Conservation (phyloP, 2,329 filamentous ascomycete species). For the Ceratocystis cacaofunesta region DNA sequence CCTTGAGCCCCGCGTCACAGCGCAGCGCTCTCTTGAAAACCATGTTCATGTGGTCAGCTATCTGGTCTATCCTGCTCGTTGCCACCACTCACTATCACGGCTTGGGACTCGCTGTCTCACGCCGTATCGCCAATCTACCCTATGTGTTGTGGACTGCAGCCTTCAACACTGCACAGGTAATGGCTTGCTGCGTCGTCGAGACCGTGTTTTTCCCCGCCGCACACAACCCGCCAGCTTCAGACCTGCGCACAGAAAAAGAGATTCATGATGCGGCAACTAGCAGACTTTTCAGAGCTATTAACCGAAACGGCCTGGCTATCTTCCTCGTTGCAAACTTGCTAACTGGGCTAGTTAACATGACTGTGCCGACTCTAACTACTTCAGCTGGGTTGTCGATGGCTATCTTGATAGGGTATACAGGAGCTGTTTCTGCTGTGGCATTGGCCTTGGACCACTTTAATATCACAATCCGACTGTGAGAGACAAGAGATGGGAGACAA, state of each 20-base stretch:
- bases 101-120: constrained; percentile 62
- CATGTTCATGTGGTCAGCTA: constrained; percentile 46
- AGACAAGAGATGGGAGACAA: too few relatives aligned
- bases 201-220: constrained; percentile 53
- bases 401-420: constrained; percentile 60
- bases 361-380: constrained; percentile 64
- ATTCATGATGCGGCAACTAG: constrained; percentile 60
- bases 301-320: constrained; percentile 71
- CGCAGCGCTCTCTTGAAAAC: constrained; percentile 45
- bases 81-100: constrained; percentile 56
- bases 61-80: constrained; percentile 60
- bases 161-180: constrained; percentile 75
- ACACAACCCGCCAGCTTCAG: constrained; percentile 10
- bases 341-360: constrained; percentile 81
- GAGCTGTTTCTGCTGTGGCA: constrained; percentile 50
- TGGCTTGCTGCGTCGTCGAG: constrained; percentile 66
- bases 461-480: constrained; percentile 51
- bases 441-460: constrained; percentile 49
- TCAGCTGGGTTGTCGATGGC: constrained; percentile 50
- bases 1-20: constrained; percentile 27
- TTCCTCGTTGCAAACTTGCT: constrained; percentile 81
- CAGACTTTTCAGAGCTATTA: constrained; percentile 65
- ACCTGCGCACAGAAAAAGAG: constrained; percentile 39
- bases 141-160: constrained; percentile 88
- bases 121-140: constrained; percentile 79